A percentile compares a stretch with the other conserved stretches of the same genome.
Conservation (phyloP, 1,284 basidiomycete genomes). For the Trametes versicolor region DNA sequence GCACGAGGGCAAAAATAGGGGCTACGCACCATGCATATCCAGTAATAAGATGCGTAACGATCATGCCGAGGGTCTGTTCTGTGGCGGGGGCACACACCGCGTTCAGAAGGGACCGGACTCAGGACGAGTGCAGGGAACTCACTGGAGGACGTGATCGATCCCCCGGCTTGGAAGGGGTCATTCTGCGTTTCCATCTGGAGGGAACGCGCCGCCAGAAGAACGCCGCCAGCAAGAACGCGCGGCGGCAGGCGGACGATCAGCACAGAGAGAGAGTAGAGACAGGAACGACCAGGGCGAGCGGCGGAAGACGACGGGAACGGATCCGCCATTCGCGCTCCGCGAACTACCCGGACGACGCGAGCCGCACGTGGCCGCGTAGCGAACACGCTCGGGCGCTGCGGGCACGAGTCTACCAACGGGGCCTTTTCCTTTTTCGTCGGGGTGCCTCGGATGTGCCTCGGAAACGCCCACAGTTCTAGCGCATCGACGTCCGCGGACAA, state of each 20-base stretch:
- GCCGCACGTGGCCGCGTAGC: neutral
- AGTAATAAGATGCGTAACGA: constrained; percentile 23
- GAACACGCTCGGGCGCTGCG: neutral
- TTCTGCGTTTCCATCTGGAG: constrained; percentile 18
- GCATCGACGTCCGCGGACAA: neutral
- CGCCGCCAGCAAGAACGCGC: constrained; percentile 12
- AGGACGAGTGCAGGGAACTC: constrained; percentile 2
- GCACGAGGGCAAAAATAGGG: neutral
- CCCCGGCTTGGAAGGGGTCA: constrained; percentile 21
- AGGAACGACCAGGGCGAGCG: neutral
- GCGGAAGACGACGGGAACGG: neutral
- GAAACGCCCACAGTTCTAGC: neutral
- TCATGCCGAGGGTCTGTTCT: constrained; percentile 20
- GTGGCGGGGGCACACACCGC: no score
- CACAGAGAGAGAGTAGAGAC: neutral
- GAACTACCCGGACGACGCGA: neutral
- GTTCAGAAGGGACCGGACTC: no score
- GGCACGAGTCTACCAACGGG: neutral
- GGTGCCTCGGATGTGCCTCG: neutral
- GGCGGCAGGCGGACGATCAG: neutral
- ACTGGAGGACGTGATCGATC: constrained; percentile 12
- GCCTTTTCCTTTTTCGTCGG: neutral
- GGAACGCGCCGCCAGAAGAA: constrained; percentile 12
- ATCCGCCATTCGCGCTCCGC: neutral
- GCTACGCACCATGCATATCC: constrained; percentile 26